These are phyloP conservation scores for Boechera stricta DNA, from an alignment of 345 rosid genomes.

Conservation along the genomic window DNA sequence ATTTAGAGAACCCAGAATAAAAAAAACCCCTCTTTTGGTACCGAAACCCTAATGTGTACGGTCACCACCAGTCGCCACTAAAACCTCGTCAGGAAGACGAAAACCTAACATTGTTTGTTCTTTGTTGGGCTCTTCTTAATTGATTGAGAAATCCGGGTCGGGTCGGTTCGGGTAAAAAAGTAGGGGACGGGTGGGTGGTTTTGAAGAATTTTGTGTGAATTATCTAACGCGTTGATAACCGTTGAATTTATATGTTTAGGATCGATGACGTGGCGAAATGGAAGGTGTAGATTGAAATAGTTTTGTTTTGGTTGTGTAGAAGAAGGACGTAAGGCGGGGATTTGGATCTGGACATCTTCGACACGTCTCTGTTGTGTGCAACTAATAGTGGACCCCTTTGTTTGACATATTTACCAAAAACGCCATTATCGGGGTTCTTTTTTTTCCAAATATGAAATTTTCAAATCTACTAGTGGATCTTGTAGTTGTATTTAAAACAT, in stretches of 20 bases:
- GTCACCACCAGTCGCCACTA: constrained; percentile 34
- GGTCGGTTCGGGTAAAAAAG: background rate
- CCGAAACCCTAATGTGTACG: constrained; percentile 28
- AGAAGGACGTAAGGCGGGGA: constrained; percentile 1
- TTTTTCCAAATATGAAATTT: background rate
- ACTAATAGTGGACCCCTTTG: constrained; percentile 25
- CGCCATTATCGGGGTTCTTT: constrained; percentile 17
- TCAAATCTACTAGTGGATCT: constrained; percentile 11
- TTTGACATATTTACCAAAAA: constrained; percentile 31
- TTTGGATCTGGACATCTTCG: constrained; percentile 26
- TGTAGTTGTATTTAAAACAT: background rate
- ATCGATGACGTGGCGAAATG: constrained; percentile 24
- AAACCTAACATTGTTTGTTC: constrained; percentile 23
- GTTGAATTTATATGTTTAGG: background rate
- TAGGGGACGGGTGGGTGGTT: constrained; percentile 25
- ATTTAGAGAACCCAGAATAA: background rate
- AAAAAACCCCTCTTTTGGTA: background rate
- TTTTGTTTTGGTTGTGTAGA: constrained; percentile 31
- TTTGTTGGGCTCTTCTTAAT: constrained; percentile 24
- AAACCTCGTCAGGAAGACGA: constrained; percentile 34
- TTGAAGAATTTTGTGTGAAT: constrained; percentile 1
- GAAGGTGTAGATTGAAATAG: constrained; percentile 4
- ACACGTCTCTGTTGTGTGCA: constrained; percentile 37
- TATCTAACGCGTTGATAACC: background rate
- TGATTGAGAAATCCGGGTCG: constrained; percentile 5